Evolutionary conservation across 1,284 basidiomycete species (phyloP).

Genomic region (Gomphus bonarii): DNA sequence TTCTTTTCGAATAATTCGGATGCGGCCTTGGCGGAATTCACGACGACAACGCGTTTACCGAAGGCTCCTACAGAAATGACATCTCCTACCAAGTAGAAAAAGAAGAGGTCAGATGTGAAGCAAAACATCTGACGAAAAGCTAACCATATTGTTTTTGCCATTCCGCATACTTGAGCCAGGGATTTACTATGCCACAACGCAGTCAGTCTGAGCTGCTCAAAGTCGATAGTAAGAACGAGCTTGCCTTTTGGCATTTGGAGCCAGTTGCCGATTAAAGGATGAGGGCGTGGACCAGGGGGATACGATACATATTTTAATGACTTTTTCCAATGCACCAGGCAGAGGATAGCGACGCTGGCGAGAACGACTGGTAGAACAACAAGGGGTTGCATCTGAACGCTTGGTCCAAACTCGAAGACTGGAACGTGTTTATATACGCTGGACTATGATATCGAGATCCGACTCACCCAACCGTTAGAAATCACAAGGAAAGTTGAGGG

Average conservation of each 20-base stretch:
- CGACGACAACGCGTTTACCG: slow-evolving; percentile 52
- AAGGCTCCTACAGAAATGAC: slow-evolving; percentile 58
- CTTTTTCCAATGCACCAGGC: neutral
- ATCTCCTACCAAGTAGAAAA: slow-evolving; percentile 33
- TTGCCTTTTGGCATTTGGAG: neutral
- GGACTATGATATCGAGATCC: neutral
- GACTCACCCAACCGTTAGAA: neutral
- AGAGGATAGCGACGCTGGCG: neutral
- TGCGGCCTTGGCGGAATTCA: slow-evolving; percentile 48
- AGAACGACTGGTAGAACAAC: neutral
- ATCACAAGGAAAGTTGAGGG: neutral
- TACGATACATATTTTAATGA: neutral
- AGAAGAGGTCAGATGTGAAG: slow-evolving; percentile 39
- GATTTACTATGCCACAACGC: neutral
- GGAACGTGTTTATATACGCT: neutral
- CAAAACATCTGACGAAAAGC: slow-evolving; percentile 17
- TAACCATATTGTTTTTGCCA: slow-evolving; percentile 37
- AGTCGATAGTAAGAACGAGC: neutral
- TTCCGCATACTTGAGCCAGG: slow-evolving; percentile 35
- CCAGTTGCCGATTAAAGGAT: neutral
- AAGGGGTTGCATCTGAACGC: neutral
- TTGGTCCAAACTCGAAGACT: neutral
- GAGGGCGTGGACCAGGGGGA: neutral
- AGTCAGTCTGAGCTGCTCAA: neutral
- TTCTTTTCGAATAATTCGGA: slow-evolving; percentile 57